Conservation (phyloP, 306 rosid species). For the Geum urbanum region DNA sequence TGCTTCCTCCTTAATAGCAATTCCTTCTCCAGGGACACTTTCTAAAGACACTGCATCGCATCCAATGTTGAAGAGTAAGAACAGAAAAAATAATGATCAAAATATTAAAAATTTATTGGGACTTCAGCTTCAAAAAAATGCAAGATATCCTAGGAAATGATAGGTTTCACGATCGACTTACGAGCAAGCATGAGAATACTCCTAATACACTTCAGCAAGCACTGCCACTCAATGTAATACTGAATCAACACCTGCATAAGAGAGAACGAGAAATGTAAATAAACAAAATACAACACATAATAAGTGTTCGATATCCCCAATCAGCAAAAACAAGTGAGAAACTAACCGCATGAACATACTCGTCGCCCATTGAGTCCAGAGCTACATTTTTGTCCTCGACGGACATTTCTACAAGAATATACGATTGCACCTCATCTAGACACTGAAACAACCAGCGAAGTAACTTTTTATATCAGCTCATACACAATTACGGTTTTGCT, state of each 20-base stretch:
- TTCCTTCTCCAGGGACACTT: slow-evolving; percentile 41
- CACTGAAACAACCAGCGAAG: slow-evolving; percentile 37
- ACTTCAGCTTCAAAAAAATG: slow-evolving; percentile 16
- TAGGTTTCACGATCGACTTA: slow-evolving; percentile 39
- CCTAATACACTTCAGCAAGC: slow-evolving; percentile 87
- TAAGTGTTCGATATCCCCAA: neutral
- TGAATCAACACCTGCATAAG: slow-evolving; percentile 56
- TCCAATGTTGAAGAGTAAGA: slow-evolving; percentile 29
- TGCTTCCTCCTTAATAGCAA: slow-evolving; percentile 55
- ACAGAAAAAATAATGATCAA: neutral
- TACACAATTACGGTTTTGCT: neutral
- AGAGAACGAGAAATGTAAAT: slow-evolving; percentile 14
- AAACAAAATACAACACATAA: too few species aligned
- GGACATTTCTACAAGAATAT: slow-evolving; percentile 68
- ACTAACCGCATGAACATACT: slow-evolving; percentile 66
- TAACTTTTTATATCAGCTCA: neutral
- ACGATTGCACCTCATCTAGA: slow-evolving; percentile 85
- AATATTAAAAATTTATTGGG: neutral
- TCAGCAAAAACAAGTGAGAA: slow-evolving; percentile 3
- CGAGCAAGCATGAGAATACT: slow-evolving; percentile 74
- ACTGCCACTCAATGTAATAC: slow-evolving; percentile 85
- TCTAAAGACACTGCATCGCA: slow-evolving; percentile 60
- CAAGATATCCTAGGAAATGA: neutral
- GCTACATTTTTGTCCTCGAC: slow-evolving; percentile 40
- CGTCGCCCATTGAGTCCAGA: slow-evolving; percentile 44